Evolutionary conservation across 2,329 filamentous ascomycete genomes (phyloP).

Genomic region (Penicillium sp.): DNA sequence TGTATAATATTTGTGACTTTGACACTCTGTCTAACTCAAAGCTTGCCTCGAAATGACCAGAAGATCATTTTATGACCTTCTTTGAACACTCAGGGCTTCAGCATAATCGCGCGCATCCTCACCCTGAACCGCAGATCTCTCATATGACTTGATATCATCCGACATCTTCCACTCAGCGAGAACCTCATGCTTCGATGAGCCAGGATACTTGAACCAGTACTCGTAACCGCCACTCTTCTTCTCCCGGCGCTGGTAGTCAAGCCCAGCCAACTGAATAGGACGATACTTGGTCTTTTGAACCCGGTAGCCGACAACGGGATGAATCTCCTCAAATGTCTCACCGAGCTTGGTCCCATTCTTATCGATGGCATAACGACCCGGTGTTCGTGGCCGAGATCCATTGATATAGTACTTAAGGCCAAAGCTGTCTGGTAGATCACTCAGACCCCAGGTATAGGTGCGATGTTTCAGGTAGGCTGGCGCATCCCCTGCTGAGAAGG

Average conservation of each 20-base stretch:
- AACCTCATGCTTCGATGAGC: background rate
- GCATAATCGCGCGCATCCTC: background rate
- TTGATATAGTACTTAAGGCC: conserved; percentile 16
- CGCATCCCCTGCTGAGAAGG: background rate
- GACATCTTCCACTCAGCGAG: background rate
- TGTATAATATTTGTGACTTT: background rate
- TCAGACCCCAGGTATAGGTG: conserved; percentile 17
- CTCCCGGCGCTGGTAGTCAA: background rate
- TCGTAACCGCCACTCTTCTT: background rate
- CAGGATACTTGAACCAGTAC: background rate
- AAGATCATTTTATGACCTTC: background rate
- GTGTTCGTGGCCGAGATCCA: conserved; percentile 13
- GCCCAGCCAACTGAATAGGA: background rate
- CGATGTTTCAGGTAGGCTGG: background rate
- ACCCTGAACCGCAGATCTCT: background rate
- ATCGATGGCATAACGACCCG: conserved; percentile 11
- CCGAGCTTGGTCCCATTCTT: conserved; percentile 4
- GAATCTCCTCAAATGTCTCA: conserved; percentile 17
- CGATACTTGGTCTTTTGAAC: background rate
- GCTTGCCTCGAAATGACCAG: background rate
- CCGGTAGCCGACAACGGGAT: conserved; percentile 15
- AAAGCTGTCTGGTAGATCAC: conserved; percentile 14
- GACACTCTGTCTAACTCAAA: background rate
- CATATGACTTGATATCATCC: background rate
- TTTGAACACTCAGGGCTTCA: background rate